Percentiles rank a stretch among this genome's conserved stretches.
Evolutionary conservation across 2,329 filamentous ascomycete genomes (phyloP).

Genomic region (Fusarium duplospermum): DNA sequence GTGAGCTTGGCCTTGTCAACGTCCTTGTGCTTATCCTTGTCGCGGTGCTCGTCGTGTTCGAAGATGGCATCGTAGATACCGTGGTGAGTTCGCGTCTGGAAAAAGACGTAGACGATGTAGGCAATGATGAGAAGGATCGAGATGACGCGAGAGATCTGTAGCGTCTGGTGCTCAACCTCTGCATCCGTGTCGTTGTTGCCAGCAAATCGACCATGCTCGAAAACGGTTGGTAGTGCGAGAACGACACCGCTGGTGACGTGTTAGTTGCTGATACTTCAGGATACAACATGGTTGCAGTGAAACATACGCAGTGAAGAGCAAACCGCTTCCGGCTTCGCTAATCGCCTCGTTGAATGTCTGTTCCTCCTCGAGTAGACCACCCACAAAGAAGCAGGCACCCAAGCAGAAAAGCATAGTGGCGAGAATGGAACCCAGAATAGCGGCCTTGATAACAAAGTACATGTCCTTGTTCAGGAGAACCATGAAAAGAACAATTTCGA

Average conservation of each 20-base stretch:
- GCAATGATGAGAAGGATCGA: conserved; percentile 77
- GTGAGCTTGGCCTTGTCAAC: conserved; percentile 75
- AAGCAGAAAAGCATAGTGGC: conserved; percentile 85
- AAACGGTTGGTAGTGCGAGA: conserved; percentile 63
- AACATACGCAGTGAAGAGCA: conserved; percentile 81
- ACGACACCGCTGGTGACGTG: conserved; percentile 47
- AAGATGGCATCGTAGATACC: conserved; percentile 81
- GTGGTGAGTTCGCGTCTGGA: conserved; percentile 82
- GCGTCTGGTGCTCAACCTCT: conserved; percentile 63
- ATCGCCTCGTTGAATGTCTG: conserved; percentile 80
- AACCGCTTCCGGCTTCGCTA: conserved; percentile 81
- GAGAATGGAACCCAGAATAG: conserved; percentile 84
- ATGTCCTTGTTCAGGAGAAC: conserved; percentile 69
- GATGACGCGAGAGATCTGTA: conserved; percentile 77
- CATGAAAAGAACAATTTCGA: conserved; percentile 87
- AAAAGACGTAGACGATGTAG: conserved; percentile 75
- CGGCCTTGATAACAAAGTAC: conserved; percentile 82
- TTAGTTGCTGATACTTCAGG: conserved; percentile 46
- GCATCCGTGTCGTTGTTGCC: conserved; percentile 34
- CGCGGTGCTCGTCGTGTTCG: conserved; percentile 74
- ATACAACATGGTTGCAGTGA: conserved; percentile 11
- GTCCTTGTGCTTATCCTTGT: conserved; percentile 73
- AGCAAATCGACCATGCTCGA: conserved; percentile 60
- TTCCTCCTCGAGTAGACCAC: conserved; percentile 75
- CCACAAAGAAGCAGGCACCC: conserved; percentile 82